Evolutionary conservation across 2,329 filamentous ascomycete species (phyloP).

Genomic region (Incumbomyces lentus): DNA sequence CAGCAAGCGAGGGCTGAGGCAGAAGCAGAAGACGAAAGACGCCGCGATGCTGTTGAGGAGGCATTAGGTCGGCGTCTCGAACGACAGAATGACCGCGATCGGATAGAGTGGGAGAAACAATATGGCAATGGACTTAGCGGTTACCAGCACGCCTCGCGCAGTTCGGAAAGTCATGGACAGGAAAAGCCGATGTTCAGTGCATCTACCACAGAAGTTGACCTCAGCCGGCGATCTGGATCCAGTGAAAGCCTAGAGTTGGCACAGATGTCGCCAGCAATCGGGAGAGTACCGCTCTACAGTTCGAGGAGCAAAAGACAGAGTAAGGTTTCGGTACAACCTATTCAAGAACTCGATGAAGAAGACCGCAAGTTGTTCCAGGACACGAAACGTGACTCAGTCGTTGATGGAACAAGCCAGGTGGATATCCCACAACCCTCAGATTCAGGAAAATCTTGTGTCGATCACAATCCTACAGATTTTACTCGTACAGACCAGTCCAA

Average conservation of each 20-base stretch:
- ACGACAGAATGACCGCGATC: slow-evolving; percentile 34
- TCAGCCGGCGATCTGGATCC: slow-evolving; percentile 1
- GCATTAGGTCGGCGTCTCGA: slow-evolving; percentile 53
- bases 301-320: slow-evolving; percentile 16
- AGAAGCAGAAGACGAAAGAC: slow-evolving; percentile 44
- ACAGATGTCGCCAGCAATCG: slow-evolving; percentile 5
- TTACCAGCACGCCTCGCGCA: slow-evolving; percentile 40
- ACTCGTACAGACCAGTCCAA: background rate
- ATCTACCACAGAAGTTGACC: slow-evolving; percentile 10
- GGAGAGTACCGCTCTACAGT: slow-evolving; percentile 3
- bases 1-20: slow-evolving; percentile 36
- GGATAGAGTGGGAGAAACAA: slow-evolving; percentile 60
- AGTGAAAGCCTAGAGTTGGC: slow-evolving; percentile 16
- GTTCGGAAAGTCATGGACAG: slow-evolving; percentile 33
- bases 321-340: slow-evolving; percentile 16
- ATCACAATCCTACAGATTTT: background rate
- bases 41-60: slow-evolving; percentile 55
- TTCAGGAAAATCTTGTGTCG: background rate
- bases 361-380: background rate
- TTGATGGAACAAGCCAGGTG: background rate
- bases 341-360: slow-evolving; percentile 18
- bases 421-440: background rate
- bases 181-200: slow-evolving; percentile 23
- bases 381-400: background rate
- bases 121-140: slow-evolving; percentile 53